A percentile compares a stretch with the other conserved stretches of the same genome.
Conservation (phyloP, 23 red algal genomes). For the Agarophyton chilense region DNA sequence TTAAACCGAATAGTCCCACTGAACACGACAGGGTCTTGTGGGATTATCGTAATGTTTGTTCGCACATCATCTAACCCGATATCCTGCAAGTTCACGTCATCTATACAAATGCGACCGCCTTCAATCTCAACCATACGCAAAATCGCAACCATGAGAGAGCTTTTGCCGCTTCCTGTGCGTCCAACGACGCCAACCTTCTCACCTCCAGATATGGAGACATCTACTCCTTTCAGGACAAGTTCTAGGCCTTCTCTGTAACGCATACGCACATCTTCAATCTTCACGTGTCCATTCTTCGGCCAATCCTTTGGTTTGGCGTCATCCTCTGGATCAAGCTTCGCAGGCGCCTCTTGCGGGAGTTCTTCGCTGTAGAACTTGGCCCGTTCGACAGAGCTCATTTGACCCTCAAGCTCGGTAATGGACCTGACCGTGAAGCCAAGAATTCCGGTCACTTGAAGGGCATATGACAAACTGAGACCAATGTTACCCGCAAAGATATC, state of each 20-base stretch:
- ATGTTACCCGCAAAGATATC: conserved; percentile 58
- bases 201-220: conserved; percentile 69
- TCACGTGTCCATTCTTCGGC: conserved; percentile 68
- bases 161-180: conserved; percentile 95
- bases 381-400: conserved; percentile 99
- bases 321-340: conserved; percentile 43
- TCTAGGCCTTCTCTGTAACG: conserved; percentile 88
- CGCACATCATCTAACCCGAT: conserved; percentile 80
- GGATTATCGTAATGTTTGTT: conserved; percentile 88
- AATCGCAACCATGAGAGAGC: conserved; percentile 87
- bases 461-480: conserved; percentile 82
- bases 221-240: conserved; percentile 83
- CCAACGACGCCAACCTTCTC: conserved; percentile 95
- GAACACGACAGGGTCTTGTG: conserved; percentile 98
- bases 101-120: conserved; percentile 70
- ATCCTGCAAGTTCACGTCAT: conserved; percentile 80
- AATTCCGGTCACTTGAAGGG: conserved; percentile 85
- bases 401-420: conserved; percentile 91
- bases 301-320: conserved; percentile 59
- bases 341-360: conserved; percentile 82
- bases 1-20: conserved; percentile 93
- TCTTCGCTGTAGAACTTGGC: conserved; percentile 79
- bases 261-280: conserved; percentile 78
- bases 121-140: conserved; percentile 92
- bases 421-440: conserved; percentile 91